Base-by-base conservation (phyloP, 2,329 filamentous ascomycete species). In the Fusarium mundagurra region DNA sequence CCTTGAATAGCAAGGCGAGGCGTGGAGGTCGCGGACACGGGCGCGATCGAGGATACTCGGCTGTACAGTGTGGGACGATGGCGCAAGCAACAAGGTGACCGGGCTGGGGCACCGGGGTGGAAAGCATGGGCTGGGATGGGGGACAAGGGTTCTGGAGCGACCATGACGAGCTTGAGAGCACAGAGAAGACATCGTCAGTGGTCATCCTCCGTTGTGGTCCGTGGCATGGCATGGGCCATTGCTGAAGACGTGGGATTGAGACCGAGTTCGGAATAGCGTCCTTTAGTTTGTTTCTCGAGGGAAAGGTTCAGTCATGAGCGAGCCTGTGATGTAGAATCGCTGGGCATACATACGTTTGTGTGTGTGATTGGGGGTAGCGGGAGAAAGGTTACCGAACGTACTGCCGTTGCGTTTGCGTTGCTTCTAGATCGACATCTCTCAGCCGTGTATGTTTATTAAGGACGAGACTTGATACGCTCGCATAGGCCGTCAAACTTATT, bases 21-120 rank as follows among this genome's bases (percentile, higher is more conserved):
- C 76, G 66, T 79, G 76, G 76, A 79, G 75, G 58, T 71, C 59
- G 74, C 69, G 69, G 73, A 77, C 74, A 76, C 64, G 74, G 75
- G 62, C 75, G 67, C 74, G 68, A 78, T 78, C 72, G 73, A 73
- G 72, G 64, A 66, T 76, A 75, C 73, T 78, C 77, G 76, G 77
- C 75, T 77, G 73, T 77, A 77, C 77, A 78, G 76, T 78, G 77
- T 79, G 77, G 77, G 77, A 79, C 77, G 76, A 79, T 78, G 77
- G 77, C 77, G 77, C 77, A 77, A 78, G 77, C 73, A 67, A 61
- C 68, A 67, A 76, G 69, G 72, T 71, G 74, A 75, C 75, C 60
- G 68, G 74, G 66, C 66, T 75, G 75, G 76, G 75, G 73, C 69
- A 61, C 69, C 59, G 64, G 72, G 76, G 72, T 76, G 59, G 55